Evolutionary conservation across 495 filamentous ascomycete species (phyloP), one percentile per base, ranked within the genome.

Genomic region (Talaromyces wortmannii): DNA sequence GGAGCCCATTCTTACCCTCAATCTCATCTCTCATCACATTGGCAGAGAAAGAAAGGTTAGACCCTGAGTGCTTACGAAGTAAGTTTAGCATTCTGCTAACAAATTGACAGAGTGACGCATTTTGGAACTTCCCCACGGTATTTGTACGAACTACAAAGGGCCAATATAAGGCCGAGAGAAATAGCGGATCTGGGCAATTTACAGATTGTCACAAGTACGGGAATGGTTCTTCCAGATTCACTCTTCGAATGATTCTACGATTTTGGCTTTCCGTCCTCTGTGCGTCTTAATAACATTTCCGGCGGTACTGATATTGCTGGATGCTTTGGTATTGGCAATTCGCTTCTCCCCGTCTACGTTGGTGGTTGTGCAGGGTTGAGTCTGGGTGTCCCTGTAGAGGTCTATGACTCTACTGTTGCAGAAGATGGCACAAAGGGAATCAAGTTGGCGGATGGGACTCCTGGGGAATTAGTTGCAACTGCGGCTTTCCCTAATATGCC

Each of bases 301-400:
- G 89, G 89, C n/a, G 87, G 88, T 53, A 91, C 88, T 16, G 88
- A 92, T 73, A 74, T 91, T 40, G 83, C 86, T 18, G 88, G 83
- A 5, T 87, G 81, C 56, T 88, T 92, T 59, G 85, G 78, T 31
- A 64, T 74, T 42, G 80, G 83, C 59, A 90, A 88, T 59, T 83
- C 83, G 0, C 70, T 91, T 15, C 70, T 70, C 7, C 87, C 88
- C 0, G 72, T 91, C 12, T 86, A 89, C 58, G 76, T 83, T 10
- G 89, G 88, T 15, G 88, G 86, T 2, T 85, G 81, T n/a, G 80
- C 84, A 58, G 85, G 84, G 10, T 74, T 78, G 4, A 73, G 68
- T 4, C 76, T 91, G 0, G 89, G 88, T 2, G 71, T 86, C 7
- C 75, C 83, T 8, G 71, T 90, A 44, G 79, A 80, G 33, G 78